Base-by-base conservation (phyloP, 192 early-diverging fungal genomes). In the Obelidium mucronatum region DNA sequence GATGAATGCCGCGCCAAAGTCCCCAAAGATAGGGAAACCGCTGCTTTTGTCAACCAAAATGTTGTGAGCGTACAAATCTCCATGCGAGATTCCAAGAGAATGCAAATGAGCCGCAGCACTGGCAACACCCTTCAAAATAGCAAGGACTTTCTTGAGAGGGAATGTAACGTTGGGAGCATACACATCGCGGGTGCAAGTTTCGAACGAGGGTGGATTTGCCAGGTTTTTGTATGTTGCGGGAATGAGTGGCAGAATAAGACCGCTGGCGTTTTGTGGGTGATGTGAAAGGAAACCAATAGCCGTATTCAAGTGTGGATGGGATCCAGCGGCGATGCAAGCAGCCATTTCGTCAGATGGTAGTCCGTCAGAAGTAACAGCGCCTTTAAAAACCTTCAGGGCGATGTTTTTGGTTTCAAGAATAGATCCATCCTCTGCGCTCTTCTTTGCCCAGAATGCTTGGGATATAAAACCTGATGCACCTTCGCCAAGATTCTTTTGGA, bases 371-470 rank as follows among this genome's bases (percentile, higher is more conserved):
- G 78, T 79, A 2, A 74, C 61, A 17, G 30, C 33, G 22, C 64
- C 70, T 53, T 79, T 79, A 55, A 79, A 79, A 39, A 75, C 13
- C 40, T 79, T 79, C 15, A 79, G 52, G 26, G 78, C 78, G 40
- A 69, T 58, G 6, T 44, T 5, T 17, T 44, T 5, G 5, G 5
- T 17, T 44, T 44, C 42, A 5, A 44, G 5, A n/a, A n/a, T n/a
- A n/a, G n/a, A n/a, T n/a, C n/a, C n/a, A n/a, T n/a, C n/a, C 11
- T 70, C 40, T 39, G 34, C n/a, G 2, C 40, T 44, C 30, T 2
- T 37, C 30, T 22, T 3, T 36, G 17, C 13, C 63, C 44, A 67
- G 8, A 24, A n/a, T 5, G 52, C 78, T 39, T 60, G 42, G 37
- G 51, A 79, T n/a, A 79, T 74, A 22, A 75, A 53, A 5, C 78